Conservation (phyloP, 805 yeast species). For the Sugiyamaella qingdaonensis region DNA sequence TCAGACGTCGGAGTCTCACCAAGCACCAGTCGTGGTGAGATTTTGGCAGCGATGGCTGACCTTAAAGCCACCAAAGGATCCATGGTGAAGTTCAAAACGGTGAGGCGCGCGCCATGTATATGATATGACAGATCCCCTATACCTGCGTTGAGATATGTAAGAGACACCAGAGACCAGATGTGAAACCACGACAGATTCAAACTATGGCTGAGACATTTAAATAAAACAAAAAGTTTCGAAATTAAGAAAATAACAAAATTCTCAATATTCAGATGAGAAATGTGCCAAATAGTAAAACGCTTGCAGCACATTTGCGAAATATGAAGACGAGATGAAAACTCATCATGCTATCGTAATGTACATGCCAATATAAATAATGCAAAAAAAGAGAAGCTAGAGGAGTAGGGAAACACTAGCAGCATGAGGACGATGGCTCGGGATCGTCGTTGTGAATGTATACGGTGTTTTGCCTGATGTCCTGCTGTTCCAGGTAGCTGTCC, state of each 20-base stretch:
- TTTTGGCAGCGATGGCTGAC: slow-evolving; percentile 29
- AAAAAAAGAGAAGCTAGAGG: neutral
- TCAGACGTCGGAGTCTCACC: slow-evolving; percentile 22
- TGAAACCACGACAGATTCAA: neutral
- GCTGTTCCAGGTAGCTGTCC: slow-evolving; percentile 17
- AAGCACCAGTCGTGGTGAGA: slow-evolving; percentile 25
- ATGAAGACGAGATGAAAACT: neutral
- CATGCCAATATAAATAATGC: slow-evolving; percentile 3
- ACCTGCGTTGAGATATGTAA: no score
- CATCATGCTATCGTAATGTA: neutral
- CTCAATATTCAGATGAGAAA: neutral
- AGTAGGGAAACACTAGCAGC: slow-evolving; percentile 20
- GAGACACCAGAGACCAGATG: neutral
- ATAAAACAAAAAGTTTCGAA: neutral
- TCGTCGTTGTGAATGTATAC: slow-evolving; percentile 29
- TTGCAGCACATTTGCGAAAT: no score
- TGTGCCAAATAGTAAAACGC: neutral
- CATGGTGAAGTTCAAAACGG: slow-evolving; percentile 7
- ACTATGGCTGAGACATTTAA: neutral
- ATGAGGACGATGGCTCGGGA: slow-evolving; percentile 21
- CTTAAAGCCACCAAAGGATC: slow-evolving; percentile 33
- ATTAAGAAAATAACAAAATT: neutral
- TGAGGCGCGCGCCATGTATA: neutral
- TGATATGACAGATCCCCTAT: neutral
- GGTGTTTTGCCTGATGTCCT: slow-evolving; percentile 20